These are phyloP conservation scores for Ophiostoma himal-ulmi DNA, from an alignment of 2,329 filamentous ascomycete genomes.

Conservation along the genomic window DNA sequence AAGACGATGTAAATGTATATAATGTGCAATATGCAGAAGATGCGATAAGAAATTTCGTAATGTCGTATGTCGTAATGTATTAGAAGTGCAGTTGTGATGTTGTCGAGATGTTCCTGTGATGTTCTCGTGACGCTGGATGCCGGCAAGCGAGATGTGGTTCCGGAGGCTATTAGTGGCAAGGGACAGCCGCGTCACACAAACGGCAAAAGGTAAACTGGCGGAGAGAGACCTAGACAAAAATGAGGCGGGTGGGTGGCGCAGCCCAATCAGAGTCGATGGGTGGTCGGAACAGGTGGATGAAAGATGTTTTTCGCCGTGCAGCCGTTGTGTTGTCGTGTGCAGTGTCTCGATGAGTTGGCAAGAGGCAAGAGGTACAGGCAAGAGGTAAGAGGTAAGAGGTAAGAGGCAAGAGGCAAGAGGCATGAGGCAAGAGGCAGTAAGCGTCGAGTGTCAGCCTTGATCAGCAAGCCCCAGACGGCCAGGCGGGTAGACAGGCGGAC, in stretches of 20 bases:
- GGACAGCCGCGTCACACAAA: constrained; percentile 7
- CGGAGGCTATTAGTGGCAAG: neutral
- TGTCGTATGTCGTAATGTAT: neutral
- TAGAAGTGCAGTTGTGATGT: neutral
- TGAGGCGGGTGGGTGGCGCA: neutral
- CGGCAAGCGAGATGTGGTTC: neutral
- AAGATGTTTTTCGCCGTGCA: neutral
- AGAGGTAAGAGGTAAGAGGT: neutral
- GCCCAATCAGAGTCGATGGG: neutral
- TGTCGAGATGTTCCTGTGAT: neutral
- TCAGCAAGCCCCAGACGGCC: neutral
- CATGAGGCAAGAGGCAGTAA: neutral
- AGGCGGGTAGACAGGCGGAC: neutral
- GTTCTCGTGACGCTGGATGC: neutral
- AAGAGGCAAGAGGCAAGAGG: neutral
- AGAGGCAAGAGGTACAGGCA: neutral
- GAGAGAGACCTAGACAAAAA: neutral
- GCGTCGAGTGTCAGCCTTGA: neutral
- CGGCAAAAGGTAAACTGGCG: neutral
- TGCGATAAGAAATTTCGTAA: neutral
- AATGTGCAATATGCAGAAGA: neutral
- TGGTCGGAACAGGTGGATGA: neutral
- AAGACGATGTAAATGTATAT: neutral
- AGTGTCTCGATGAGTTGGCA: neutral
- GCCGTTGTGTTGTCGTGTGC: neutral